Base-by-base conservation (phyloP, 345 rosid species). In the Carallia brachiata region DNA sequence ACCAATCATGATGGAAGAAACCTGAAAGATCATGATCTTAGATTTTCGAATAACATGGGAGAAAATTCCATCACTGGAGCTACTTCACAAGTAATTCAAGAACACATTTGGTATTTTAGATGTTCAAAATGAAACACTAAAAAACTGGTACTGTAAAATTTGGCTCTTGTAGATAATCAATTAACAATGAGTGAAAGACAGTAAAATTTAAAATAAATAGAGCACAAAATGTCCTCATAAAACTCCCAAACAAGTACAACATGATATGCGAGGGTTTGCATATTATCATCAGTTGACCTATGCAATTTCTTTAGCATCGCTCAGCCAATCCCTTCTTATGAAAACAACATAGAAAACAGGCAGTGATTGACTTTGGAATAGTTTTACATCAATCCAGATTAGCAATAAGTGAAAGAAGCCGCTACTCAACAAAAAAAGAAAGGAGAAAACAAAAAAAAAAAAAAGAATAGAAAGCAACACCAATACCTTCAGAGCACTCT, bases 401-500 rank as follows among this genome's bases (percentile, higher is more conserved):
- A 23, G 15, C 5, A 55, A 19, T 55, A 23, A 8, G 60, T 23
- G 10, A 19, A 44, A 12, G 12, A 13, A 12, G 17, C 50, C 17
- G 3, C 50, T 44, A 44, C 16, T 10, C 50, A 44, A 27, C 60
- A 9, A 3, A 56, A 56, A 27, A 23, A 1, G 60, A 27, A 23
- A 56, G 5, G 9, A 23, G 23, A 23, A 23, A 23, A 23, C 23
- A 23, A 23, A 23, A 23, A 23, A 23, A 23, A 23, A 23, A 23
- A 0, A 23, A 23, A 23, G 19, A 44, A n/a, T 32, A 9, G 15
- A 5, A 32, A 50, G 8, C n/a, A 63, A 50, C 53, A 48, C 62
- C 31, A 52, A 6, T 78, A 90, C 98, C 97, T 79, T 67, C 73
- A 88, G 73, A 37, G 93, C 98, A 58, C 70, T 74, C 71, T 76